A percentile compares a stretch with the other conserved stretches of the same genome.
phyloP scores from a whole-genome alignment of 2,329 filamentous ascomycete genomes.

The Emydomyces testavorans region DNA sequence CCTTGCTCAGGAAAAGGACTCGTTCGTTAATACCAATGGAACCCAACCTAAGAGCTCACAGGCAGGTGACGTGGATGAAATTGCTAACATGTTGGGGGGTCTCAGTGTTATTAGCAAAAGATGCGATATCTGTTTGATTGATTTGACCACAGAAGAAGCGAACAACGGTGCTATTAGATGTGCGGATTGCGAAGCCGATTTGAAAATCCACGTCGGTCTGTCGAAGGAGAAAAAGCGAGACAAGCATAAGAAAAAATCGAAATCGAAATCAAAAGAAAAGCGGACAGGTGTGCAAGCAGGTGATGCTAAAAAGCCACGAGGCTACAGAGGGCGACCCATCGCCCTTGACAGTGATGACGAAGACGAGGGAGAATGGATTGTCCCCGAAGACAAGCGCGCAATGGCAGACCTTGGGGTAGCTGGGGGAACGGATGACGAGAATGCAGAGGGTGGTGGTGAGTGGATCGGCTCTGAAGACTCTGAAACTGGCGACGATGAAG shows the following conservation, averaged over 20 bases:
- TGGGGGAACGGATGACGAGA: slow-evolving; percentile 75
- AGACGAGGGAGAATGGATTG: slow-evolving; percentile 67
- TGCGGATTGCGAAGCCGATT: slow-evolving; percentile 60
- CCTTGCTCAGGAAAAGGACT: slow-evolving; percentile 77
- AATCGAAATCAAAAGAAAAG: slow-evolving; percentile 27
- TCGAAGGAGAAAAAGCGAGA: slow-evolving; percentile 31
- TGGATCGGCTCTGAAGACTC: slow-evolving; percentile 64
- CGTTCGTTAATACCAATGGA: slow-evolving; percentile 51
- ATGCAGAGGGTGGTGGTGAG: slow-evolving; percentile 77
- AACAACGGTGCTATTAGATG: slow-evolving; percentile 50
- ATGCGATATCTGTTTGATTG: slow-evolving; percentile 71
- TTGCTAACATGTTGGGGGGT: slow-evolving; percentile 76
- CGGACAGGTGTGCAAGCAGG: slow-evolving; percentile 28
- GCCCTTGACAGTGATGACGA: slow-evolving; percentile 47
- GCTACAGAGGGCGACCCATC: slow-evolving; percentile 23
- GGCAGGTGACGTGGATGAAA: slow-evolving; percentile 56
- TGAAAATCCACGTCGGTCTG: slow-evolving; percentile 46
- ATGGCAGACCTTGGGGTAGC: slow-evolving; percentile 57
- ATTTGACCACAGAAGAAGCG: slow-evolving; percentile 49
- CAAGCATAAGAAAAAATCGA: slow-evolving; percentile 40
- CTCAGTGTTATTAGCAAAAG: slow-evolving; percentile 66
- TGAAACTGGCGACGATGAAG: slow-evolving; percentile 33
- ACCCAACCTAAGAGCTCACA: slow-evolving; percentile 42
- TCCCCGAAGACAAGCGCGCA: slow-evolving; percentile 54
- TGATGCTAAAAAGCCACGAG: neutral